Evolutionary conservation across 768 basidiomycete genomes (phyloP).

Genomic region (Trametes coccinea): DNA sequence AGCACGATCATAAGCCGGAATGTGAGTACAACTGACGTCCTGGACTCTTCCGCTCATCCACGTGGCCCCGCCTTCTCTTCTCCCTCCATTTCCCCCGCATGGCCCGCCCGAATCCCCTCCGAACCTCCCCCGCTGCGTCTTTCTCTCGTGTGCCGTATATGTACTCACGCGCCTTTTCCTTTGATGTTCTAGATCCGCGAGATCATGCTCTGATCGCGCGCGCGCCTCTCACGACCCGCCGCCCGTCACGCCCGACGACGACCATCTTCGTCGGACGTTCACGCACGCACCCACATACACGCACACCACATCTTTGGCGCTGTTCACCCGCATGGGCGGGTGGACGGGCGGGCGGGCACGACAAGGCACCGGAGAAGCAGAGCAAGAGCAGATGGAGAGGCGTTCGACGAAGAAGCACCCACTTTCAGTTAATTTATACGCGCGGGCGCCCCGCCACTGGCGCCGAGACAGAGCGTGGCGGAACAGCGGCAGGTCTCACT

Average conservation of each 20-base stretch:
- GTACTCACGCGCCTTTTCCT: too few species aligned
- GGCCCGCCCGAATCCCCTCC: slow-evolving; percentile 1
- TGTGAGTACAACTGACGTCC: slow-evolving; percentile 44
- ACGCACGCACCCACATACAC: too few species aligned
- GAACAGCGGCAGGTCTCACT: neutral
- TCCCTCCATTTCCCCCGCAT: neutral
- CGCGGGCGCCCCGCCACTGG: slow-evolving; percentile 1
- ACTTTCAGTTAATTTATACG: slow-evolving; percentile 5
- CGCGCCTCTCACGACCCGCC: neutral
- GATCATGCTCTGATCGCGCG: slow-evolving; percentile 45
- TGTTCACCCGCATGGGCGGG: too few species aligned
- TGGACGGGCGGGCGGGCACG: too few species aligned
- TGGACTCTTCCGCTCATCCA: slow-evolving; percentile 6
- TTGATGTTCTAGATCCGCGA: slow-evolving; percentile 45
- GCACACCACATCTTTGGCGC: too few species aligned
- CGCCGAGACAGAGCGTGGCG: neutral
- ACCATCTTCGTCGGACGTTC: too few species aligned
- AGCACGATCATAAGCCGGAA: slow-evolving; percentile 72
- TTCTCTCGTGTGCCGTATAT: neutral
- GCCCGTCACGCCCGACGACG: neutral
- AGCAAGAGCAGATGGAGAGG: too few species aligned
- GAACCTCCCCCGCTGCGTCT: slow-evolving; percentile 6
- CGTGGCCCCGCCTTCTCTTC: neutral
- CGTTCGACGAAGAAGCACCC: too few species aligned
- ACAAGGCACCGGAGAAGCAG: too few species aligned